These are phyloP conservation scores for Cetraspora pellucida DNA, from an alignment of 192 early-diverging fungal genomes.

Conservation along the genomic window DNA sequence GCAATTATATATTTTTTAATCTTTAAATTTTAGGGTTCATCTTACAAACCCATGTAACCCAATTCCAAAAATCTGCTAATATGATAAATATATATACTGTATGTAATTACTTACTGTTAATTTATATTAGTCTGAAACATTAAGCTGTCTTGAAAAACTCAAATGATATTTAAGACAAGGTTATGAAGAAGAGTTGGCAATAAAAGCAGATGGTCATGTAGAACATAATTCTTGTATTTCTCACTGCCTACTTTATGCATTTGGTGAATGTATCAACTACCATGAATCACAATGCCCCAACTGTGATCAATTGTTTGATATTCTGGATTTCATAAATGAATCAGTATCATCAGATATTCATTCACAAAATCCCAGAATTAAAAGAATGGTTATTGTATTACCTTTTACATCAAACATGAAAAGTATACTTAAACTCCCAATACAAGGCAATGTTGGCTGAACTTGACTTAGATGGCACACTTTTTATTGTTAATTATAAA, in stretches of 20 bases:
- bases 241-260: not conserved
- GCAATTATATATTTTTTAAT: no score
- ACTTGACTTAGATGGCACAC: not conserved
- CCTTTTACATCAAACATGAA: no score
- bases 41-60: no score
- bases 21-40: no score
- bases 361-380: not conserved
- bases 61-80: no score
- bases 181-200: not conserved
- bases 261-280: not conserved
- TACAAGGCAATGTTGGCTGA: not conserved
- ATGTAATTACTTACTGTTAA: not conserved
- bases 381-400: no score
- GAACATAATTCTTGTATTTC: not conserved
- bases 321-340: not conserved
- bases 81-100: no score
- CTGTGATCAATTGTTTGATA: conserved; percentile 7
- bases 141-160: not conserved
- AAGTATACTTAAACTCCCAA: not conserved
- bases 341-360: not conserved
- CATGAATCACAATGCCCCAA: not conserved
- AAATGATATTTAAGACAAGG: not conserved
- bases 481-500: conserved; percentile 1
- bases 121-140: not conserved
- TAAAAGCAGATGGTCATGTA: not conserved